Base-by-base conservation (phyloP, 345 rosid genomes). In the Sonneratia alba region DNA sequence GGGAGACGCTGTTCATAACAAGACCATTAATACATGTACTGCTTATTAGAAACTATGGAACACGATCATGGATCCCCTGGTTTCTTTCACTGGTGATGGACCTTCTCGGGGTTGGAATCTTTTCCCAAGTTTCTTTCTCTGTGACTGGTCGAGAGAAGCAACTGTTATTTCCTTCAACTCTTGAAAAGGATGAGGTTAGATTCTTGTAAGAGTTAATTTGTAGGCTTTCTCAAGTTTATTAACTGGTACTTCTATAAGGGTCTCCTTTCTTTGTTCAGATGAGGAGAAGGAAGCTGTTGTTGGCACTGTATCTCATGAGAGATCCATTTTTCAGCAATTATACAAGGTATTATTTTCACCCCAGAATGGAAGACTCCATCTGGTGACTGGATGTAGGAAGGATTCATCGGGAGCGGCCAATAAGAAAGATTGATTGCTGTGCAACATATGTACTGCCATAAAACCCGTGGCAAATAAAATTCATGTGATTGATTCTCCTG, bases 41-140 rank as follows among this genome's bases (percentile, higher is more conserved):
- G n/a, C 85, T 90, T 75, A 87, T 92, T 72, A 83, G 91, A 83
- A 91, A 79, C 84, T 87, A 80, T 51, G 97, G 96, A 71, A 75
- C 82, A 75, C 83, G 87, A 43, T 96, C 99, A 18, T 96, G 99
- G 99, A 82, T 81, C 69, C 98, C 98, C 34, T 92, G 98, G 98
- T 86, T 86, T 79, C 74, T 96, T 71, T 96, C 99, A 7, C 84
- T 92, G 67, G 85, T 83, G 43, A 80, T 89, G 74, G 97, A 92
- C 72, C 40, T 87, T 3, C 21, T 82, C 5, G 98, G 94, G 38
- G 71, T 81, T 65, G 84, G 93, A 57, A 67, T 89, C 71, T 79
- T 91, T 22, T 79, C 90, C 14, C 84, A 74, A 67, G 78, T 78
- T 68, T 66, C 84, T 1, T 81, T 74, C 69, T 73, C 81, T 2